Evolutionary conservation across 1,284 basidiomycete genomes (phyloP).

Genomic region (Inonotus hispidus): DNA sequence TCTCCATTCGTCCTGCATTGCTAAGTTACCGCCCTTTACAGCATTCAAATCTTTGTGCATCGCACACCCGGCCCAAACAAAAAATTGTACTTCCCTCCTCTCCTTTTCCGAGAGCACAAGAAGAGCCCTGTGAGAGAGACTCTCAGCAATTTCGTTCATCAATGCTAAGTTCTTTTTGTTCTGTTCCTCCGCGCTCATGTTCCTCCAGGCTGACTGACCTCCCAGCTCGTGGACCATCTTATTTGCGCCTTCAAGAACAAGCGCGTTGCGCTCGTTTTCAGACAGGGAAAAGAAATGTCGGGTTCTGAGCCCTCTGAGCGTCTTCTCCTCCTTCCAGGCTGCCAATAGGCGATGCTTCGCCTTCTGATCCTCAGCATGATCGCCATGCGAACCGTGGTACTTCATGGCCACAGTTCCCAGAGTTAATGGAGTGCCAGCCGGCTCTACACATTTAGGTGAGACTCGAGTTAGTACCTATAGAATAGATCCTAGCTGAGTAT

Average conservation of each 20-base stretch:
- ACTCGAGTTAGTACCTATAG: too few relatives aligned
- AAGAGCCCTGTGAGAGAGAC: constrained; percentile 21
- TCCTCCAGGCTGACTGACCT: constrained; percentile 15
- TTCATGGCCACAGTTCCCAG: constrained; percentile 3
- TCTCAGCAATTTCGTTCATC: constrained; percentile 3
- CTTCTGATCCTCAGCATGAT: constrained; percentile 14
- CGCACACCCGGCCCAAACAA: constrained; percentile 23
- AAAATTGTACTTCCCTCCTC: constrained; percentile 14
- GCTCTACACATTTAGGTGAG: not conserved
- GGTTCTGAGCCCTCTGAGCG: constrained; percentile 15
- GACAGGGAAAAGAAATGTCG: not conserved
- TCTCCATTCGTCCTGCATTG: not conserved
- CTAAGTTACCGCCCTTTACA: constrained; percentile 21
- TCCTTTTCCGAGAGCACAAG: constrained; percentile 16
- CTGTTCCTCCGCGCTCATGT: constrained; percentile 12
- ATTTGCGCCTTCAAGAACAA: not conserved
- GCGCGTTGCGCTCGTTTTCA: not conserved
- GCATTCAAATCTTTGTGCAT: constrained; percentile 29
- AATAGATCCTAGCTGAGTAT: too few relatives aligned
- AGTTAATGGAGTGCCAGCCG: not conserved
- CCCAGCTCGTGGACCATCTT: not conserved
- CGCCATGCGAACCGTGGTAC: not conserved
- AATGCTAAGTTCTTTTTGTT: not conserved
- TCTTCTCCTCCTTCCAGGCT: constrained; percentile 22
- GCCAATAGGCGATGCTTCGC: constrained; percentile 15